These are phyloP conservation scores for Penicillium paxilli DNA, from an alignment of 495 filamentous ascomycete genomes.

Conservation along the genomic window DNA sequence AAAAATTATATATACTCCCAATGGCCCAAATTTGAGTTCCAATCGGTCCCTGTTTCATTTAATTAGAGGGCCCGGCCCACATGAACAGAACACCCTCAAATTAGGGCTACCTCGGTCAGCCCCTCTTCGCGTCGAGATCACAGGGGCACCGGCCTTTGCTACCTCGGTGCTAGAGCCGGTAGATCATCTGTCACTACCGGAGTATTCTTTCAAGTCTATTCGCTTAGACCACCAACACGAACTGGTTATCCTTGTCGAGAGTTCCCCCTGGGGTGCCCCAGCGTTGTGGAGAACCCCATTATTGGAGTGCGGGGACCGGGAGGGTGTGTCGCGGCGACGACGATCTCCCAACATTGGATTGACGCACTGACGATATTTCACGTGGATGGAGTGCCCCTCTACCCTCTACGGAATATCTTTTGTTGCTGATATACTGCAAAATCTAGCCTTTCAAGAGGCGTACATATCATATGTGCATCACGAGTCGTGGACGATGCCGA, in stretches of 20 bases:
- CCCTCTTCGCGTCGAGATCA: neutral
- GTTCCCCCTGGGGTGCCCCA: neutral
- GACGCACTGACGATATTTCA: neutral
- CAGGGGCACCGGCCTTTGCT: neutral
- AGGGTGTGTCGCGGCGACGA: neutral
- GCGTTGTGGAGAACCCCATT: neutral
- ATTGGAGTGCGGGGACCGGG: neutral
- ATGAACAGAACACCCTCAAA: slow-evolving; percentile 1
- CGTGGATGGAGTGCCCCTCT: neutral
- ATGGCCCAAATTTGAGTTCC: neutral
- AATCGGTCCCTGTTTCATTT: neutral
- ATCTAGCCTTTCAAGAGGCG: neutral
- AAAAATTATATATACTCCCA: neutral
- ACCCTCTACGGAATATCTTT: neutral
- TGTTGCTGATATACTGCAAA: no score
- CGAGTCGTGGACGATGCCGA: neutral
- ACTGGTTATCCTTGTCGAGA: neutral
- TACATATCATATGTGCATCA: neutral
- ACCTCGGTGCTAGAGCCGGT: neutral
- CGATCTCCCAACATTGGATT: neutral
- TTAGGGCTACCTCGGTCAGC: slow-evolving; percentile 9
- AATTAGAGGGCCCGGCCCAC: slow-evolving; percentile 1
- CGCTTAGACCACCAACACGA: neutral
- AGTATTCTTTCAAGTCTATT: neutral
- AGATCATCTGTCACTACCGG: neutral